Evolutionary conservation across 495 filamentous ascomycete species (phyloP).

Genomic region (Filosporella fistucella): DNA sequence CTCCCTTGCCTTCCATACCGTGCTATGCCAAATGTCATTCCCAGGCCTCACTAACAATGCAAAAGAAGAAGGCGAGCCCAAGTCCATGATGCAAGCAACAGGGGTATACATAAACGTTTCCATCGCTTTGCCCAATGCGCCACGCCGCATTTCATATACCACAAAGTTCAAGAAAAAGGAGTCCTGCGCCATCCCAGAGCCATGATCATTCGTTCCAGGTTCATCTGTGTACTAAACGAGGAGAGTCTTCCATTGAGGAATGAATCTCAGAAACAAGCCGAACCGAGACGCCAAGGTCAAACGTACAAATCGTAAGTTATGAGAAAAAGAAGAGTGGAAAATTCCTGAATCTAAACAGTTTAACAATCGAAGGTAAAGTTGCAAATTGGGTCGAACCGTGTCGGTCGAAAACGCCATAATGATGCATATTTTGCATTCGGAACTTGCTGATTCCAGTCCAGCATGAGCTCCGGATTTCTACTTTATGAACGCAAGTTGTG

Average conservation of each 20-base stretch:
- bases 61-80: slow-evolving; percentile 1
- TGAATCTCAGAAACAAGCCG: neutral
- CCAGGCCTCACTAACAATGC: neutral
- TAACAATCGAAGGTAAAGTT: neutral
- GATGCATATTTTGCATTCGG: neutral
- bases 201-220: neutral
- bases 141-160: slow-evolving; percentile 2
- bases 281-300: neutral
- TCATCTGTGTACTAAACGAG: neutral
- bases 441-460: neutral
- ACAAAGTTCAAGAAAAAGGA: neutral
- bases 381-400: neutral
- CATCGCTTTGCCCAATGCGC: too few species aligned
- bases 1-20: neutral
- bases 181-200: neutral
- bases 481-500: neutral
- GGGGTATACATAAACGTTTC: slow-evolving; percentile 2
- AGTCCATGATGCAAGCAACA: slow-evolving; percentile 3
- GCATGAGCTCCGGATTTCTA: neutral
- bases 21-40: neutral
- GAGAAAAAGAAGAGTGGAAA: neutral
- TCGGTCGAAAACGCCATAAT: neutral
- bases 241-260: neutral
- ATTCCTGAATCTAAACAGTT: neutral
- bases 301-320: neutral